Conservation (phyloP, 2,329 filamentous ascomycete species). For the Colletotrichum sp. region DNA sequence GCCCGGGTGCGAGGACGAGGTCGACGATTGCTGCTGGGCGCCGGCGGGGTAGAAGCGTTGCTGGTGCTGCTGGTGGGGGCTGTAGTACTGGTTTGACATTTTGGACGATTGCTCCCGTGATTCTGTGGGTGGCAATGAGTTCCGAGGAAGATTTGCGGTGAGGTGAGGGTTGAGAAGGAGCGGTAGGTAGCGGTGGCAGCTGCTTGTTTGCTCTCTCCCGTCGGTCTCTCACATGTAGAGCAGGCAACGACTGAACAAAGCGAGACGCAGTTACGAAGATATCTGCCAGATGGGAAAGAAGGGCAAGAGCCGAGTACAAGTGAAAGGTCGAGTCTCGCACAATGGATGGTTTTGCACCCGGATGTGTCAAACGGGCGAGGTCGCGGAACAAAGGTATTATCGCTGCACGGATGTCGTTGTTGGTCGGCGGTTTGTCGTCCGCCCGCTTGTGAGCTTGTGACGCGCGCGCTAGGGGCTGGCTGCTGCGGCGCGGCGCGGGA, state of each 20-base stretch:
- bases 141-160: background rate
- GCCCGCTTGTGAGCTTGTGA: background rate
- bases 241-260: background rate
- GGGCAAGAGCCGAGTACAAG: background rate
- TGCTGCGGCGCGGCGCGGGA: background rate
- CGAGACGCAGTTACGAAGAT: background rate
- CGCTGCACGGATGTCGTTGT: constrained; percentile 1
- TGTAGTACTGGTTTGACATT: constrained; percentile 14
- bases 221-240: background rate
- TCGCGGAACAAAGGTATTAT: background rate
- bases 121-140: background rate
- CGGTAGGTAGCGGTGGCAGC: background rate
- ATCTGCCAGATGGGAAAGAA: background rate
- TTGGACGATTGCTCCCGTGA: background rate
- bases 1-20: background rate
- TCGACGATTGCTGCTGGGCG: background rate
- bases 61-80: background rate
- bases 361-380: background rate
- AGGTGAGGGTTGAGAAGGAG: background rate
- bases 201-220: background rate
- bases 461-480: background rate
- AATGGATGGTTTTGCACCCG: background rate
- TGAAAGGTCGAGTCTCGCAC: background rate
- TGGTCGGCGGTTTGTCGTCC: background rate
- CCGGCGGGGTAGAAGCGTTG: constrained; percentile 13